Conservation (phyloP, 768 basidiomycete species). For the Pulveroboletus sp. region DNA sequence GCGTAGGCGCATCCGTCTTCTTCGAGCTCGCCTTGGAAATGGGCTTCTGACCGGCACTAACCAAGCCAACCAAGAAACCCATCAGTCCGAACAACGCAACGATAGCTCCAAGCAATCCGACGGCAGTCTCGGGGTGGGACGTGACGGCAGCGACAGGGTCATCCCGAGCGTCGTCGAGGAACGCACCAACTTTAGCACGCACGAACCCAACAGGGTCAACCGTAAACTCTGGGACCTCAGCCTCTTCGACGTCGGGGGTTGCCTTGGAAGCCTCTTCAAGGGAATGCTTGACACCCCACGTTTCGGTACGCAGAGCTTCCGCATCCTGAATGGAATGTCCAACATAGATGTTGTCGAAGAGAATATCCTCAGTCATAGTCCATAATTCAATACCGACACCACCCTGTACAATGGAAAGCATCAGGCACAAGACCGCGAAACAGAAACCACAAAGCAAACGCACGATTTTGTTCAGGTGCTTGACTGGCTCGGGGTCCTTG, state of each 20-base stretch:
- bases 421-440: not conserved
- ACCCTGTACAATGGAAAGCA: constrained; percentile 42
- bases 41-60: constrained; percentile 69
- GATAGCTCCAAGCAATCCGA: constrained; percentile 63
- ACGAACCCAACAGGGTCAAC: constrained; percentile 77
- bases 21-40: constrained; percentile 63
- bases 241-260: constrained; percentile 44
- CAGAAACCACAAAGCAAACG: constrained; percentile 20
- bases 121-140: constrained; percentile 84
- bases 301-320: constrained; percentile 74
- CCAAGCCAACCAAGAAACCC: constrained; percentile 70
- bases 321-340: constrained; percentile 88
- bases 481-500: constrained; percentile 79
- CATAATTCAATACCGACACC: constrained; percentile 98
- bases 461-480: constrained; percentile 82
- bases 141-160: constrained; percentile 83
- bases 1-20: constrained; percentile 65
- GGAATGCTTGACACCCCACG: constrained; percentile 87
- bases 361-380: constrained; percentile 97
- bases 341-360: constrained; percentile 92
- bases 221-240: constrained; percentile 47
- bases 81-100: constrained; percentile 85
- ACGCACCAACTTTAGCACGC: constrained; percentile 70
- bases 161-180: constrained; percentile 70
- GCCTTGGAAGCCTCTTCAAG: constrained; percentile 58